Conservation (phyloP, 768 basidiomycete species). For the Leccinum rimulosum region DNA sequence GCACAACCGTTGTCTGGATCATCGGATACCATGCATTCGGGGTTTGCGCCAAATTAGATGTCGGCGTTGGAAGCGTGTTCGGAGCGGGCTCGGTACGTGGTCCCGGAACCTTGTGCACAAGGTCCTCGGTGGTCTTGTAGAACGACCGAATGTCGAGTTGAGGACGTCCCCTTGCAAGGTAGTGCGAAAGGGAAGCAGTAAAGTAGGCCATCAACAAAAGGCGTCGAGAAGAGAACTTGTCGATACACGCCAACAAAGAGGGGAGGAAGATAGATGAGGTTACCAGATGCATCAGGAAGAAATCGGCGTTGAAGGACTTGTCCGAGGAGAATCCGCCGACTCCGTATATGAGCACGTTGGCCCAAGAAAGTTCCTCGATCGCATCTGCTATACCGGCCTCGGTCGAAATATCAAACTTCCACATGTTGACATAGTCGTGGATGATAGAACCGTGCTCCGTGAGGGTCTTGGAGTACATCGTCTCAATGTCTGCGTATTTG, state of each 20-base stretch:
- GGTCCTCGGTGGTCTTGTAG: slow-evolving; percentile 25
- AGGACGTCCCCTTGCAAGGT: slow-evolving; percentile 35
- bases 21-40: slow-evolving; percentile 61
- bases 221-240: slow-evolving; percentile 23
- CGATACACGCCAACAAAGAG: slow-evolving; percentile 41
- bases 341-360: slow-evolving; percentile 54
- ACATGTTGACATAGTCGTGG: slow-evolving; percentile 41
- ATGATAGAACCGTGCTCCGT: slow-evolving; percentile 38
- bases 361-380: slow-evolving; percentile 63
- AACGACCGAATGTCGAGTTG: slow-evolving; percentile 30
- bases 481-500: slow-evolving; percentile 26
- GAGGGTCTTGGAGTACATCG: slow-evolving; percentile 28
- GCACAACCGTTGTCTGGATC: slow-evolving; percentile 48
- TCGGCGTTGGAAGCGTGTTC: slow-evolving; percentile 28
- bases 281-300: slow-evolving; percentile 68
- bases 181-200: slow-evolving; percentile 26
- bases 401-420: slow-evolving; percentile 41
- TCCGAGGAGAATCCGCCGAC: slow-evolving; percentile 47
- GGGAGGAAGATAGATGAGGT: slow-evolving; percentile 65
- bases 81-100: slow-evolving; percentile 21
- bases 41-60: slow-evolving; percentile 34
- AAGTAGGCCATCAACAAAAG: slow-evolving; percentile 32
- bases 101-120: slow-evolving; percentile 36
- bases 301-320: slow-evolving; percentile 61
- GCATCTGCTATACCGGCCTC: slow-evolving; percentile 44